Conservation (phyloP, 352 stramenopile species). For the Pythium biforme region DNA sequence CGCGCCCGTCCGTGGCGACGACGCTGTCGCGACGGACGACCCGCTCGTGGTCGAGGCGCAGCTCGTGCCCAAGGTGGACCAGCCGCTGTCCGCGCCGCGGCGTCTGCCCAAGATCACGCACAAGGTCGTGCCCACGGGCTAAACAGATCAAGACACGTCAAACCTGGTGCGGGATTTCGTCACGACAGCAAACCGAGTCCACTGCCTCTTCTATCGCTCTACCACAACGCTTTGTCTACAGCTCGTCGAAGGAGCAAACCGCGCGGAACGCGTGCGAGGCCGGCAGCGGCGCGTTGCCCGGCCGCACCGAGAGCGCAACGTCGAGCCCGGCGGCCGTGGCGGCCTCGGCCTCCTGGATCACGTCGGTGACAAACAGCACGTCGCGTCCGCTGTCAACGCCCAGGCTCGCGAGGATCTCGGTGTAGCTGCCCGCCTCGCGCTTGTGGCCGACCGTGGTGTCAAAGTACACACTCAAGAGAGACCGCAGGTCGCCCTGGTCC, state of each 20-base stretch:
- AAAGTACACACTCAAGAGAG: slow-evolving; percentile 80
- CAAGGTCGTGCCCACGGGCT: slow-evolving; percentile 28
- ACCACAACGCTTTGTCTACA: slow-evolving; percentile 26
- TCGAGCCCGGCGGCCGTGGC: slow-evolving; percentile 64
- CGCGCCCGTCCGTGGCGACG: too few relatives aligned
- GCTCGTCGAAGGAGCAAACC: slow-evolving; percentile 62
- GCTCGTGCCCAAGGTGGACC: slow-evolving; percentile 18
- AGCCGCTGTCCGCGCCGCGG: slow-evolving; percentile 22
- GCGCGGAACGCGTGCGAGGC: slow-evolving; percentile 48
- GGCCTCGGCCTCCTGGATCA: slow-evolving; percentile 83
- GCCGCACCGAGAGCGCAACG: slow-evolving; percentile 76
- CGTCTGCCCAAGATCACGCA: slow-evolving; percentile 20
- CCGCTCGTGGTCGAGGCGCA: background rate
- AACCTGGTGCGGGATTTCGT: too few relatives aligned
- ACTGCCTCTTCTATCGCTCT: background rate
- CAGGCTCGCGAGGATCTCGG: slow-evolving; percentile 80
- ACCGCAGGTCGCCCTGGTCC: slow-evolving; percentile 73
- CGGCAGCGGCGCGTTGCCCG: slow-evolving; percentile 81
- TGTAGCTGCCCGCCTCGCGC: slow-evolving; percentile 65
- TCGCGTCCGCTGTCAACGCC: slow-evolving; percentile 75
- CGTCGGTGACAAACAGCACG: slow-evolving; percentile 88
- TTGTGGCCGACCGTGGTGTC: slow-evolving; percentile 85
- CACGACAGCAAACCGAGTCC: background rate
- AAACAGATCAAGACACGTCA: background rate
- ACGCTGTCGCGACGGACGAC: background rate